Base-by-base conservation (phyloP, 164 flowering plant species). In the Stephania yunnanensis region DNA sequence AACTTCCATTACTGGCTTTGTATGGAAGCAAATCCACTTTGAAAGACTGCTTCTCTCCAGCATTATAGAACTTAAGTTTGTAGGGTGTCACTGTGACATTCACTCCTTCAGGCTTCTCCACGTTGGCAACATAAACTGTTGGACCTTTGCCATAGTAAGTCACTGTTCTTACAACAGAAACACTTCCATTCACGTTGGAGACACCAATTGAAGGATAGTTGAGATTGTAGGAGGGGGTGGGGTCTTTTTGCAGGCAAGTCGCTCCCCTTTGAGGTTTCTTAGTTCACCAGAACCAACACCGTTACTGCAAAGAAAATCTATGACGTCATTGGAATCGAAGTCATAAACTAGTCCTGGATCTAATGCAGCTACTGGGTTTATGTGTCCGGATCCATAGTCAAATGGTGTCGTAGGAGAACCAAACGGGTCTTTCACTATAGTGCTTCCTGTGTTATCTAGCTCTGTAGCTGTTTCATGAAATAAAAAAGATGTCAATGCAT, bases 191-290 rank as follows among this genome's bases (percentile, higher is more conserved):
- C 88, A 90, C 70, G 45, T 77, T 85, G 61, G 86, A 69, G 25
- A 88, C 83, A 17, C 86, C 86, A 73, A 90, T 86, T 30, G 93
- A 86, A 30, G 90, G 91, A 69, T 88, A 90, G 74, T 90, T 88
- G 46, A 88, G 82, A 69, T 87, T 73, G 77, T 85, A 84, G 12
- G 89, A 74, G 2, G 85, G 76, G 52, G 64, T 58, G 64, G 64
- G 64, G 13, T 58, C n/a, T 5, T 74, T 46, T 68, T 79, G 79
- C 90, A 87, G 15, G 73, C 25, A 42, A 77, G 68, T 30, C 17
- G 73, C 45, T 81, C 36, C 36, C 87, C 87, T 6, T 87, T 87
- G 67, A 86, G 83, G 74, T 85, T 85, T 72, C 72, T 75, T 29
- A 87, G 77, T 70, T 86, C 84, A 69, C 76, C 82, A 48, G 84